Evolutionary conservation across 2,329 filamentous ascomycete genomes (phyloP).

Genomic region (Arthrobotrys conoides): DNA sequence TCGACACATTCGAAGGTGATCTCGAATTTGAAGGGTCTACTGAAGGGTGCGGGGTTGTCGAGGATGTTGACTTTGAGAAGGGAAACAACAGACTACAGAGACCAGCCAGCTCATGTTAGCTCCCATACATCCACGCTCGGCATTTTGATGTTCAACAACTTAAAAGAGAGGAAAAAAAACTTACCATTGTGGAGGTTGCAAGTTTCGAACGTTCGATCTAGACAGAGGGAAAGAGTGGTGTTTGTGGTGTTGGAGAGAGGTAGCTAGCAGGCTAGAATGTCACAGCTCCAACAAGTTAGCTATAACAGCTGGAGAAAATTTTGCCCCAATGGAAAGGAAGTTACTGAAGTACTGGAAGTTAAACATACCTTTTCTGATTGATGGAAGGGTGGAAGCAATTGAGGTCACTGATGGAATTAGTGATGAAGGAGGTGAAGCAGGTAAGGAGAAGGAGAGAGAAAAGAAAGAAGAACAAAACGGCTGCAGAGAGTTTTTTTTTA

Average conservation of each 20-base stretch:
- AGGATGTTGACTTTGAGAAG: slow-evolving; percentile 94
- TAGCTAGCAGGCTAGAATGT: slow-evolving; percentile 21
- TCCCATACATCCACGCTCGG: slow-evolving; percentile 65
- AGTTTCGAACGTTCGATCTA: slow-evolving; percentile 20
- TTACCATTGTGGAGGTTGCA: slow-evolving; percentile 49
- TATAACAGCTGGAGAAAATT: slow-evolving; percentile 25
- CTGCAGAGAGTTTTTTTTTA: slow-evolving; percentile 34
- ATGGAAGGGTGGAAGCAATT: slow-evolving; percentile 25
- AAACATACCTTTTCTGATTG: neutral
- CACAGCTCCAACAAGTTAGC: slow-evolving; percentile 31
- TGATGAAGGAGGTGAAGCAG: slow-evolving; percentile 14
- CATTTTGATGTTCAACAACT: slow-evolving; percentile 26
- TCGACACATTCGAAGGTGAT: slow-evolving; percentile 99
- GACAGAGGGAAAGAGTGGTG: neutral
- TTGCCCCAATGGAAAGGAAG: slow-evolving; percentile 1
- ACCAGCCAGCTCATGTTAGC: slow-evolving; percentile 70
- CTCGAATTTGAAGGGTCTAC: slow-evolving; percentile 93
- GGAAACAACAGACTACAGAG: slow-evolving; percentile 86
- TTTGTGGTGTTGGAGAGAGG: slow-evolving; percentile 23
- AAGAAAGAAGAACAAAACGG: slow-evolving; percentile 17
- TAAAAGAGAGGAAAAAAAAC: slow-evolving; percentile 34
- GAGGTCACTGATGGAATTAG: slow-evolving; percentile 15
- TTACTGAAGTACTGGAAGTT: neutral
- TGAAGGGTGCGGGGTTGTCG: slow-evolving; percentile 97
- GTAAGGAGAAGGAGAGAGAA: neutral